Evolutionary conservation across 2,329 filamentous ascomycete genomes (phyloP).

Genomic region (Penicillium sp.): DNA sequence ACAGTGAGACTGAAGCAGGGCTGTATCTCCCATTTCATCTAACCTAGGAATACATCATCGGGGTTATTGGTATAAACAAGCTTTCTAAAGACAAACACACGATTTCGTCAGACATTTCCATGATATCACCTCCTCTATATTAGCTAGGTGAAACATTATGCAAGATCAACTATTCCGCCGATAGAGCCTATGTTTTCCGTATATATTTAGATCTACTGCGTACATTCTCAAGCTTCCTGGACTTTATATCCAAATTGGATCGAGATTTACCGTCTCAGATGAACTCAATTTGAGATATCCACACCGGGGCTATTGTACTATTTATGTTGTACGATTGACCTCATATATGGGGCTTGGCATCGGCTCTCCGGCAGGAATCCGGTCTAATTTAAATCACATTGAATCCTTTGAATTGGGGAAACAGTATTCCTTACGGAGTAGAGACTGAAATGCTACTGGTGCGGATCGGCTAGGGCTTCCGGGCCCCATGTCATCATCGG

Average conservation of each 20-base stretch:
- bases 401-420: background rate
- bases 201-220: background rate
- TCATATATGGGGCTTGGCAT: background rate
- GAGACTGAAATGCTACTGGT: background rate
- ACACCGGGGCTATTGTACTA: background rate
- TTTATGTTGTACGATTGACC: background rate
- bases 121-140: background rate
- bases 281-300: background rate
- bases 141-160: background rate
- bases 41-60: too few species aligned
- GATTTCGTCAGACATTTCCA: background rate
- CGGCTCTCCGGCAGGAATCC: background rate
- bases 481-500: slow-evolving; percentile 1
- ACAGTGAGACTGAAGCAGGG: background rate
- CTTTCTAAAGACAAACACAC: background rate
- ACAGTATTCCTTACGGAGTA: background rate
- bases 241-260: background rate
- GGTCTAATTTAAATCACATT: background rate
- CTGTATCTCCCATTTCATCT: background rate
- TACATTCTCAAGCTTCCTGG: background rate
- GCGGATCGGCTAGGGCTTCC: background rate
- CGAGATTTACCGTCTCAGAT: background rate
- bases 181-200: background rate
- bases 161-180: background rate
- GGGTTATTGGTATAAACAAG: background rate